phyloP scores from a whole-genome alignment of 1,284 basidiomycete species.

The Testicularia cyperi region DNA sequence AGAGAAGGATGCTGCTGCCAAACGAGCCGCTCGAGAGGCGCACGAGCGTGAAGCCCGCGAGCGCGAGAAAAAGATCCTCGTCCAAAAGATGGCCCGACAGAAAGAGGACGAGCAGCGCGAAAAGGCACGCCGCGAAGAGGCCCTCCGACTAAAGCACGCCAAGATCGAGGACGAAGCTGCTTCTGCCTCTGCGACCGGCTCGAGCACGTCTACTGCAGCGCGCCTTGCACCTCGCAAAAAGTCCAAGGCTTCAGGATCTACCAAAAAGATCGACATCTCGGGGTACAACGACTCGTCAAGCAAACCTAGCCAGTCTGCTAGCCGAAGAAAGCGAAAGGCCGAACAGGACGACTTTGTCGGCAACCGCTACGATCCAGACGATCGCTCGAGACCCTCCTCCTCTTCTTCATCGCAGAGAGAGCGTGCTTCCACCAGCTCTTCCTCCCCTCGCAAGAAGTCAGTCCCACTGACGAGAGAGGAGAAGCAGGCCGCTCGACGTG shows the following conservation, averaged over 20 bases:
- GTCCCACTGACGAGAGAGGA: conserved; percentile 42
- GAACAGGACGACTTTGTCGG: conserved; percentile 40
- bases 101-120: conserved; percentile 32
- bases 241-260: conserved; percentile 11
- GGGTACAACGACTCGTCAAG: too few species aligned
- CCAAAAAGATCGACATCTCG: conserved; percentile 27
- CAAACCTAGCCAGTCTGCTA: conserved; percentile 8
- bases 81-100: conserved; percentile 23
- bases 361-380: conserved; percentile 23
- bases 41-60: conserved; percentile 28
- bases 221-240: background rate
- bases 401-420: conserved; percentile 3
- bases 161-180: conserved; percentile 4
- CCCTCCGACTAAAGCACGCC: conserved; percentile 3
- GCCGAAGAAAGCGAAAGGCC: conserved; percentile 16
- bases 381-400: background rate
- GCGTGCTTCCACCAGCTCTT: too few species aligned
- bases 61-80: conserved; percentile 29
- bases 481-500: conserved; percentile 32
- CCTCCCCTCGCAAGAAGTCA: conserved; percentile 8
- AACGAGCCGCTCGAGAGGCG: conserved; percentile 25
- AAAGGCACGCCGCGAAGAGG: conserved; percentile 19
- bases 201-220: too few species aligned
- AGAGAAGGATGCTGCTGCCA: conserved; percentile 26
- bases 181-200: too few species aligned